phyloP scores from a whole-genome alignment of 495 filamentous ascomycete species.

The Aspergillus funiculosus region DNA sequence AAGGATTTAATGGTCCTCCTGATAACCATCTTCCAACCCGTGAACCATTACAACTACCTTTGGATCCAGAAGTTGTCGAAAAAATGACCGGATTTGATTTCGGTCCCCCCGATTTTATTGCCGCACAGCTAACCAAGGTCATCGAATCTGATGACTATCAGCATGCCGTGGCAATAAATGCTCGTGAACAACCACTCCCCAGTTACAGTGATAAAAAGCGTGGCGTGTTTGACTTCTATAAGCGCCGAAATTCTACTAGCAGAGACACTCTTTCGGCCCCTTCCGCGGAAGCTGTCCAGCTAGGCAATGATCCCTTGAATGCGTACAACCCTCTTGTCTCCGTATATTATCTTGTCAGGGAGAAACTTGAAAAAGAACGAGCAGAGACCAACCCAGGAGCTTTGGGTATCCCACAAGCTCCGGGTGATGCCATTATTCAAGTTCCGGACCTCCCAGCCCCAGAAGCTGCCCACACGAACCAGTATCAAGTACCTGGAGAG shows the following conservation, averaged over 20 bases:
- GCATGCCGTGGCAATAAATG: slow-evolving; percentile 61
- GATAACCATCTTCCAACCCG: slow-evolving; percentile 84
- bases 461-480: slow-evolving; percentile 87
- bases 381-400: slow-evolving; percentile 57
- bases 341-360: slow-evolving; percentile 90
- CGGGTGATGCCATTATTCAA: slow-evolving; percentile 56
- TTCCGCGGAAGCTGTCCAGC: slow-evolving; percentile 74
- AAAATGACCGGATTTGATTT: slow-evolving; percentile 99
- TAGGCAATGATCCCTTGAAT: slow-evolving; percentile 85
- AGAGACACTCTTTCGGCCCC: slow-evolving; percentile 82
- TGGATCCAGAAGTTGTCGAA: slow-evolving; percentile 76
- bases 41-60: slow-evolving; percentile 76
- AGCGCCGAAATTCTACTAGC: slow-evolving; percentile 85
- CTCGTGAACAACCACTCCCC: slow-evolving; percentile 57
- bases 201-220: slow-evolving; percentile 79
- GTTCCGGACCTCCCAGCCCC: slow-evolving; percentile 74
- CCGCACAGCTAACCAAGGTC: slow-evolving; percentile 69
- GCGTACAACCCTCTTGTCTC: slow-evolving; percentile 91
- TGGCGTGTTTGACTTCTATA: slow-evolving; percentile 96
- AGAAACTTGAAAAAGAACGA: slow-evolving; percentile 84
- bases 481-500: slow-evolving; percentile 80
- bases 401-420: slow-evolving; percentile 47
- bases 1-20: slow-evolving; percentile 77
- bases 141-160: slow-evolving; percentile 92
- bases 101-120: slow-evolving; percentile 77